Evolutionary conservation across 2,329 filamentous ascomycete species (phyloP).

Genomic region (Cladophialophora immunda): DNA sequence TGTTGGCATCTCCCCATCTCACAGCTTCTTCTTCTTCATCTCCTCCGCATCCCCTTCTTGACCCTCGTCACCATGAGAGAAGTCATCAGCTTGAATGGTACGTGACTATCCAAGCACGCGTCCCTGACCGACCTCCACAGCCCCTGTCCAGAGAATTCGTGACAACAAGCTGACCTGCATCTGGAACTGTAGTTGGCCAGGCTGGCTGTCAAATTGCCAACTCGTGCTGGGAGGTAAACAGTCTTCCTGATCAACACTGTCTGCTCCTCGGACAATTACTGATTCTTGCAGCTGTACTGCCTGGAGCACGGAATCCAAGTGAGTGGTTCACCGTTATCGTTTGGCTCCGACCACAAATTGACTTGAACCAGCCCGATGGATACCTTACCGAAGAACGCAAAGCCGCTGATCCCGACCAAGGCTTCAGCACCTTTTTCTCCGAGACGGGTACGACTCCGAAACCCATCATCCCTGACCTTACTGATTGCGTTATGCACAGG

Average conservation of each 20-base stretch:
- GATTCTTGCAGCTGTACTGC: conserved; percentile 84
- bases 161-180: conserved; percentile 62
- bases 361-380: conserved; percentile 81
- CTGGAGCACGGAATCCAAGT: conserved; percentile 99
- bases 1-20: conserved; percentile 18
- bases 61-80: conserved; percentile 81
- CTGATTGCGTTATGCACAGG: conserved; percentile 61
- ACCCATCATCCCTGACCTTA: conserved; percentile 14
- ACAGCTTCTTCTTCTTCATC: conserved; percentile 7
- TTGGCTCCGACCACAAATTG: conserved; percentile 33
- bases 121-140: conserved; percentile 31
- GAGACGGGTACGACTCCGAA: conserved; percentile 80
- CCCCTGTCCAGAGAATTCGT: conserved; percentile 30
- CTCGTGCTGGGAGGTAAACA: conserved; percentile 99
- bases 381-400: conserved; percentile 99
- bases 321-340: conserved; percentile 52
- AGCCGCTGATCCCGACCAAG: conserved; percentile 88
- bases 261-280: conserved; percentile 42
- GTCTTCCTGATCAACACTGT: conserved; percentile 37
- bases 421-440: conserved; percentile 99
- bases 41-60: conserved; percentile 19
- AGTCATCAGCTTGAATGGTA: conserved; percentile 99
- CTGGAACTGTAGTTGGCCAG: conserved; percentile 83
- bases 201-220: conserved; percentile 99
- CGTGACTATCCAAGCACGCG: conserved; percentile 49